A percentile compares a stretch with the other conserved stretches of the same genome.
Conservation (phyloP, 1,139 yeast species). For the Geotrichum histeridarum region DNA sequence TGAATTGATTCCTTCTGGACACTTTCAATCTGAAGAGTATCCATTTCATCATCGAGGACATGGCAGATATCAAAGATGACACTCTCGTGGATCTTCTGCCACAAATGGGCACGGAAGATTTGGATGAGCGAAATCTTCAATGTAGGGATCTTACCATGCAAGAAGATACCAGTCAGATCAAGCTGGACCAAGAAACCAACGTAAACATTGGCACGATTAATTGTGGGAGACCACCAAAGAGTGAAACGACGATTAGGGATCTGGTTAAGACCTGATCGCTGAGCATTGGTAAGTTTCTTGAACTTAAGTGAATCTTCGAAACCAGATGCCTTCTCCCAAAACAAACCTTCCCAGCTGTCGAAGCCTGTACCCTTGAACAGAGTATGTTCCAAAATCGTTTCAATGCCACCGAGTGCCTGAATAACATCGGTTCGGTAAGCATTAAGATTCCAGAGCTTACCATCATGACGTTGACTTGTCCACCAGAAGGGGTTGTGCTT, state of each 20-base stretch:
- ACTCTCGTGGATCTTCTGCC: conserved; percentile 98
- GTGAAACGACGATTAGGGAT: conserved; percentile 97
- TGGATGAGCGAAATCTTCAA: conserved; percentile 91
- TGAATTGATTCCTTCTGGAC: conserved; percentile 92
- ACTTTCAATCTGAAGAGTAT: conserved; percentile 72
- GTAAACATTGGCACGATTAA: conserved; percentile 94
- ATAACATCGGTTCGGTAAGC: conserved; percentile 94
- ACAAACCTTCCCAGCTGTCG: conserved; percentile 96
- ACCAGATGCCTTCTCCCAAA: conserved; percentile 97
- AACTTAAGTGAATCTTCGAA: conserved; percentile 94
- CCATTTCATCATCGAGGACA: conserved; percentile 82
- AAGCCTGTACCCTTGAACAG: conserved; percentile 95
- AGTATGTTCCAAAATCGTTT: conserved; percentile 91
- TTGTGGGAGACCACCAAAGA: conserved; percentile 99
- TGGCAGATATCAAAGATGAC: conserved; percentile 90
- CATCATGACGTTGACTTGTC: conserved; percentile 91
- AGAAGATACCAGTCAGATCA: conserved; percentile 91
- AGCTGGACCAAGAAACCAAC: conserved; percentile 96
- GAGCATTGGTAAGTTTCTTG: conserved; percentile 94
- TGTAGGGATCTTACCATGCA: conserved; percentile 97
- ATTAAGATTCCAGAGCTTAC: conserved; percentile 89
- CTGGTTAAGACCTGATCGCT: conserved; percentile 93
- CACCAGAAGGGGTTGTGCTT: conserved; percentile 93
- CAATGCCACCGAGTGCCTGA: conserved; percentile 96
- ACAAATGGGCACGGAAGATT: conserved; percentile 93